Conservation (phyloP, 306 rosid genomes). For the Biancaea sappan region DNA sequence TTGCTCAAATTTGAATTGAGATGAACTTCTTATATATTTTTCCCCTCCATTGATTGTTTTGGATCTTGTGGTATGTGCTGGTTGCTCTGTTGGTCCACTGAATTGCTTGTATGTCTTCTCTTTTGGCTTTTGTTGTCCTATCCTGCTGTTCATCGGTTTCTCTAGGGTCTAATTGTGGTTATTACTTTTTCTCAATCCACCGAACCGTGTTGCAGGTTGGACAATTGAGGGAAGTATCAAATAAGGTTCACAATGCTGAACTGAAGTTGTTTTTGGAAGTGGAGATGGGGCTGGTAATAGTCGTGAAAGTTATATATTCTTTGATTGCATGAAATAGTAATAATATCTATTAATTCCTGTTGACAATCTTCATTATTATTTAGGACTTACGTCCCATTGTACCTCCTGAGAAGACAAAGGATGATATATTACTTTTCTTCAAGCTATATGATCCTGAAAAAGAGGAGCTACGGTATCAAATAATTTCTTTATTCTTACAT, state of each 20-base stretch:
- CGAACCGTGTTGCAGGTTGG: constrained; percentile 44
- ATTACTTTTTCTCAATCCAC: constrained; percentile 16
- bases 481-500: constrained; percentile 11
- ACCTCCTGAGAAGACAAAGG: constrained; percentile 51
- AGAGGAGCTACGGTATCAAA: constrained; percentile 50
- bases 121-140: neutral
- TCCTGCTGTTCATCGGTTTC: neutral
- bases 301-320: constrained; percentile 11
- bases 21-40: neutral
- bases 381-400: constrained; percentile 45
- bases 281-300: constrained; percentile 43
- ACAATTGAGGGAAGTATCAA: constrained; percentile 49
- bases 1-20: constrained; percentile 10
- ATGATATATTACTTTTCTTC: constrained; percentile 54
- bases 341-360: neutral
- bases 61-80: constrained; percentile 12
- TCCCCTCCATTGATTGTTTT: neutral
- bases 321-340: constrained; percentile 6
- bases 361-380: constrained; percentile 33
- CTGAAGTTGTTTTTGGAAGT: constrained; percentile 50
- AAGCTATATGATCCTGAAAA: constrained; percentile 59
- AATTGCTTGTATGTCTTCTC: constrained; percentile 6
- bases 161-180: constrained; percentile 20
- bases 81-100: neutral
- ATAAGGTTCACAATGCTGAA: constrained; percentile 50